A percentile compares a stretch with the other conserved stretches of the same genome.
These are phyloP conservation scores for Inonotus obliquus DNA, from an alignment of 1,284 basidiomycete genomes.

Conservation along the genomic window DNA sequence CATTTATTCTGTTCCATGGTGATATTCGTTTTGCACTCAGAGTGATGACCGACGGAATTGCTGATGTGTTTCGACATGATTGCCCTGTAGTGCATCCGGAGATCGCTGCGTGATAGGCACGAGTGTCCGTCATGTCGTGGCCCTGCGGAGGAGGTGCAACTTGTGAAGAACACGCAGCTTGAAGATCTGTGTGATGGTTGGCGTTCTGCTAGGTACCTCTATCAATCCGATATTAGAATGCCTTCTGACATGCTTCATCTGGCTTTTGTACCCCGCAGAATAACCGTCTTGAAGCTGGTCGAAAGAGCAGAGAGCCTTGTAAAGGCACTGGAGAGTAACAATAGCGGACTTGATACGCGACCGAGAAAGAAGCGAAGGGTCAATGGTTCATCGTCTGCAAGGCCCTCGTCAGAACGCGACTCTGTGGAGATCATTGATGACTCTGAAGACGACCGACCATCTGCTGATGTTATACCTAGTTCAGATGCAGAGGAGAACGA, in stretches of 20 bases:
- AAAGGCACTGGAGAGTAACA: not conserved
- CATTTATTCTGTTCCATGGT: slow-evolving; percentile 77
- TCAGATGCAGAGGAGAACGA: slow-evolving; percentile 16
- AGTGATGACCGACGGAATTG: not conserved
- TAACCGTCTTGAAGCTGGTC: slow-evolving; percentile 34
- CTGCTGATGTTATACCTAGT: slow-evolving; percentile 13
- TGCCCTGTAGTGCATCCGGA: slow-evolving; percentile 53
- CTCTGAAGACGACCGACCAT: slow-evolving; percentile 6
- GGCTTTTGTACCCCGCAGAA: slow-evolving; percentile 27
- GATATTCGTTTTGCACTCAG: slow-evolving; percentile 27
- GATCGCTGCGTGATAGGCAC: slow-evolving; percentile 47
- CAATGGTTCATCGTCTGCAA: not conserved
- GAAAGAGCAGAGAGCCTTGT: slow-evolving; percentile 2
- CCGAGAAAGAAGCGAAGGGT: slow-evolving; percentile 11
- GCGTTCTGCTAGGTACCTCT: slow-evolving; percentile 52
- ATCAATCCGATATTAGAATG: not conserved
- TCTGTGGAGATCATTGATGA: slow-evolving; percentile 6
- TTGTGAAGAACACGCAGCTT: slow-evolving; percentile 54
- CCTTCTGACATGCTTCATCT: not conserved
- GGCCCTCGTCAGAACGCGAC: not conserved
- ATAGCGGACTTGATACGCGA: not conserved
- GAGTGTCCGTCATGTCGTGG: slow-evolving; percentile 66
- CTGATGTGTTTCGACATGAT: not conserved
- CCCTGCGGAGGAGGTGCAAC: slow-evolving; percentile 47
- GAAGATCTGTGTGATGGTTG: slow-evolving; percentile 61